Percentiles rank a stretch among this genome's conserved stretches.
Conservation (phyloP, 306 rosid species). For the Rubus idaeus region DNA sequence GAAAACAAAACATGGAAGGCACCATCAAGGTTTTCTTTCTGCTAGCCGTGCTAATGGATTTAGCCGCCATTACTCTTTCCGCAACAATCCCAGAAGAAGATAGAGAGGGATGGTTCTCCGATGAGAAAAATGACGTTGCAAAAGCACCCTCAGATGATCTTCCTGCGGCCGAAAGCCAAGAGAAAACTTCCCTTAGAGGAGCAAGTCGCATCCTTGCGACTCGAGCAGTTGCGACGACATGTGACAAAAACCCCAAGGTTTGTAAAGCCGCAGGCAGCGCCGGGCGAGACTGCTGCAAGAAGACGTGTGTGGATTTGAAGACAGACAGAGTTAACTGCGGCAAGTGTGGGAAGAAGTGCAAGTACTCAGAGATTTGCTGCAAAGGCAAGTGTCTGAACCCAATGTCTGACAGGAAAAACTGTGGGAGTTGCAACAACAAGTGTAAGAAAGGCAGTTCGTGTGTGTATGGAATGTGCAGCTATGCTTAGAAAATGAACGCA, state of each 20-base stretch:
- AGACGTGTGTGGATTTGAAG: constrained; percentile 42
- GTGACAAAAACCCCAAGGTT: constrained; percentile 47
- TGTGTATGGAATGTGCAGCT: constrained; percentile 60
- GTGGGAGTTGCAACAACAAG: constrained; percentile 59
- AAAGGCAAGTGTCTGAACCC: constrained; percentile 54
- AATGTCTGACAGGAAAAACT: constrained; percentile 36
- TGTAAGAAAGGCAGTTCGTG: constrained; percentile 43
- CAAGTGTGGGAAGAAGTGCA: constrained; percentile 61
- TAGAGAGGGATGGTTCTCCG: neutral
- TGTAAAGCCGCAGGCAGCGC: constrained; percentile 39
- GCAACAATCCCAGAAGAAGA: constrained; percentile 10
- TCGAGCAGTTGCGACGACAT: constrained; percentile 22
- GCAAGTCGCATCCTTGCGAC: constrained; percentile 34
- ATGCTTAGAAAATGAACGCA: constrained; percentile 32
- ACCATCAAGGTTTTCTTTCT: constrained; percentile 31
- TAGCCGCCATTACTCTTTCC: constrained; percentile 32
- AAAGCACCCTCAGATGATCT: neutral
- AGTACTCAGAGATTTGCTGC: constrained; percentile 48
- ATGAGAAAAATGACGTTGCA: neutral
- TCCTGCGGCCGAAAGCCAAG: neutral
- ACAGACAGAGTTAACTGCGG: constrained; percentile 51
- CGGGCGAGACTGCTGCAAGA: constrained; percentile 53
- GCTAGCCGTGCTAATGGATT: constrained; percentile 41
- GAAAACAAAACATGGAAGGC: constrained; percentile 30
- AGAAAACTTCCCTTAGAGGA: constrained; percentile 28